Base-by-base conservation (phyloP, 2,329 filamentous ascomycete species). In the Ophiostoma sp. region DNA sequence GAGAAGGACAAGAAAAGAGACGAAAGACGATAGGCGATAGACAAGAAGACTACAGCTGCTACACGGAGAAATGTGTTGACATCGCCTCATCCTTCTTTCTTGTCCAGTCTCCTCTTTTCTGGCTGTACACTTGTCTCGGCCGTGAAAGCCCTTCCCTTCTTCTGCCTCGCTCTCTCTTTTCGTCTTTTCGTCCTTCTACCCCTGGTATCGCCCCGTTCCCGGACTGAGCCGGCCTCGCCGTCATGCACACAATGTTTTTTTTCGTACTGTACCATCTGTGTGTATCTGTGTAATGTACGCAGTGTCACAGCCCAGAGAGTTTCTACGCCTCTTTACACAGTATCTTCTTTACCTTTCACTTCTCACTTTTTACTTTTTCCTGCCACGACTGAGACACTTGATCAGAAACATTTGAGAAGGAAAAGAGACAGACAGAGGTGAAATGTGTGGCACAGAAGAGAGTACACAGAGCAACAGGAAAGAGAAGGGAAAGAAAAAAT, bases 401-500 rank as follows among this genome's bases (percentile, higher is more conserved):
- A 64, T 64, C 61, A 42, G 61, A 64, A 22, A 64, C 61, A 64
- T 64, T 64, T 28, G 36, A 22, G 8, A 64, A 42, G 15, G 17
- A 59, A 59, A 31, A 59, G 28, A 59, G 28, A 59, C 55, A 63
- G 61, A 64, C 6, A n/a, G 17, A 64, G 28, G 36, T 28, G n/a
- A 64, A 25, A 57, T 57, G 31, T 36, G 57, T 61, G 28, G 17
- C 57, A 61, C 57, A 61, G 57, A 61, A 17, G 25, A 59, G 7
- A 36, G n/a, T 9, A 22, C 2, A 42, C n/a, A 42, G 33, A 28
- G 33, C 19, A 8, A 63, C 17, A 61, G 33, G n/a, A 36, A 42
- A 17, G 33, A 22, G 8, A 39, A 42, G 7, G 8, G 15, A 5
- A 11, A 28, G 22, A n/a, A 42, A 36, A 12, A 64, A 64, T 45